Evolutionary conservation across 495 filamentous ascomycete genomes (phyloP).

Genomic region (Lineolata rhizophorae): DNA sequence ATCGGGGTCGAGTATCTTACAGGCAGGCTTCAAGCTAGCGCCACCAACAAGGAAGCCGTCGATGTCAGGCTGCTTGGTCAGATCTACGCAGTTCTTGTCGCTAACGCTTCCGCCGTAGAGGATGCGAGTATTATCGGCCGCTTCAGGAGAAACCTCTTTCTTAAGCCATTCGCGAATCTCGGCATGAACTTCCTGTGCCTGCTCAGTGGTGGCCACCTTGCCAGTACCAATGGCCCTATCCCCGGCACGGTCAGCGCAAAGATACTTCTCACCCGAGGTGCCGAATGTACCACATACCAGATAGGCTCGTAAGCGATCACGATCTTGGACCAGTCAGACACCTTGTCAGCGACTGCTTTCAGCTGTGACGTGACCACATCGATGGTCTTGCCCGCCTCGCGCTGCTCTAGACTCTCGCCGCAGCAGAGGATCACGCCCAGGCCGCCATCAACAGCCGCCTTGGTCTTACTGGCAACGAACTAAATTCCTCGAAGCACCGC

Average conservation of each 20-base stretch:
- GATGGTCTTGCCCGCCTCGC: slow-evolving; percentile 69
- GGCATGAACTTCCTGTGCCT: slow-evolving; percentile 87
- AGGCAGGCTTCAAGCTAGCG: slow-evolving; percentile 95
- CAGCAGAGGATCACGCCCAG: slow-evolving; percentile 86
- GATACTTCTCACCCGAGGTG: neutral
- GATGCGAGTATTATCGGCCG: slow-evolving; percentile 60
- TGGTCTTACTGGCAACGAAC: slow-evolving; percentile 82
- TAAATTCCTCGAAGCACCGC: too few species aligned
- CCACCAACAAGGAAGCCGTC: slow-evolving; percentile 97
- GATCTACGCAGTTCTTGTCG: slow-evolving; percentile 93
- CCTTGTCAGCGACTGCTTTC: slow-evolving; percentile 30
- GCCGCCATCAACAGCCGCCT: slow-evolving; percentile 69
- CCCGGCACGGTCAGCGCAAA: neutral
- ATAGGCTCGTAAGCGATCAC: slow-evolving; percentile 98
- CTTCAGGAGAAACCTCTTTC: slow-evolving; percentile 44
- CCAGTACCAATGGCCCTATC: slow-evolving; percentile 76
- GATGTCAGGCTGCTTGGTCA: slow-evolving; percentile 79
- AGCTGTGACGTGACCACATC: slow-evolving; percentile 53
- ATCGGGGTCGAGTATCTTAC: slow-evolving; percentile 29
- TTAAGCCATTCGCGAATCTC: slow-evolving; percentile 79
- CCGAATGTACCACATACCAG: slow-evolving; percentile 46
- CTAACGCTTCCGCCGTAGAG: slow-evolving; percentile 92
- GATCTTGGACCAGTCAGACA: slow-evolving; percentile 75
- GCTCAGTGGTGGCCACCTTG: slow-evolving; percentile 82
- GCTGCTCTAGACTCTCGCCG: slow-evolving; percentile 84